Percentiles rank a stretch among this genome's conserved stretches.
Conservation (phyloP, 2,329 filamentous ascomycete species). For the Alternaria solani region DNA sequence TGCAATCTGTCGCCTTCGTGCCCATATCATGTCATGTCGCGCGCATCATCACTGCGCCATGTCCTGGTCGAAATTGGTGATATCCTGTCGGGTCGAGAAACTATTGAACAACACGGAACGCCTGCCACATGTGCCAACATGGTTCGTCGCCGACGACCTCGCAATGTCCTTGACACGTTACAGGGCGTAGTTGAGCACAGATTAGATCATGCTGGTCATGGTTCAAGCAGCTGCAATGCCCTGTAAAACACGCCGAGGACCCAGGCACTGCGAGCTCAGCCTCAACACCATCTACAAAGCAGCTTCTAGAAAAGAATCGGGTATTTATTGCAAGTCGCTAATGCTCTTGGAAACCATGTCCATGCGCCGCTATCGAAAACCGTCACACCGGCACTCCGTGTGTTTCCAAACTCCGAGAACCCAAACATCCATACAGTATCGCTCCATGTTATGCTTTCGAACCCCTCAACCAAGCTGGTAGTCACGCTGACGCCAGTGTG, state of each 20-base stretch:
- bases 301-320: background rate
- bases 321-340: slow-evolving; percentile 11
- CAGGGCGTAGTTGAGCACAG: background rate
- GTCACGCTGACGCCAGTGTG: slow-evolving; percentile 41
- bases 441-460: background rate
- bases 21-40: background rate
- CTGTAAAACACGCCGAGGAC: background rate
- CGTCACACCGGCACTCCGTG: slow-evolving; percentile 5
- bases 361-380: background rate
- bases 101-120: background rate
- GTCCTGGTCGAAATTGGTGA: background rate
- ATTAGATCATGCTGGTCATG: background rate
- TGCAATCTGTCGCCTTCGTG: background rate
- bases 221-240: background rate
- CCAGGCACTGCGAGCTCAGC: background rate
- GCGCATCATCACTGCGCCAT: background rate
- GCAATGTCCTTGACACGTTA: background rate
- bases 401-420: background rate
- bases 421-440: background rate
- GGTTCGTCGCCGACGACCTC: background rate
- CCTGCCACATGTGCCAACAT: background rate
- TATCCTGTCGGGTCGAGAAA: background rate
- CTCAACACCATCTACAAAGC: background rate
- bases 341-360: background rate
- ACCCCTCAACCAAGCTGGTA: slow-evolving; percentile 19